These are phyloP conservation scores for Helotiales sp. DNA, from an alignment of 2,329 filamentous ascomycete genomes.

Conservation along the genomic window DNA sequence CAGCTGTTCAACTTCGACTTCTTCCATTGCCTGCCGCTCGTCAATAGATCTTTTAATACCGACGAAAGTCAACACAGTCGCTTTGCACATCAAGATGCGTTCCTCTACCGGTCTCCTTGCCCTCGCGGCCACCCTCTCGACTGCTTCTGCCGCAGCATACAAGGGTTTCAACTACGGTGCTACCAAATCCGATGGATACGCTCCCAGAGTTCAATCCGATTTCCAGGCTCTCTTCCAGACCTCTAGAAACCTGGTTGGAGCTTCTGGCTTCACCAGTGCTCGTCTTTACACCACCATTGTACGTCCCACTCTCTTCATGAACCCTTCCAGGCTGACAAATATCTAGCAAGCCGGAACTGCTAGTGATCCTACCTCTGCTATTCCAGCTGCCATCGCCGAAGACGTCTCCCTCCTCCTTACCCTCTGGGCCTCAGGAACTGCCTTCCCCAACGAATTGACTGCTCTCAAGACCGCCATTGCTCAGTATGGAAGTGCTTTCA, in stretches of 20 bases:
- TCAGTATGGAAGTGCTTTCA: slow-evolving; percentile 70
- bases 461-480: slow-evolving; percentile 73
- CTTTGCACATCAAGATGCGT: slow-evolving; percentile 34
- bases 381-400: slow-evolving; percentile 82
- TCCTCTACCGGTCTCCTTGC: slow-evolving; percentile 33
- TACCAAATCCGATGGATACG: slow-evolving; percentile 60
- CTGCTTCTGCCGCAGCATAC: slow-evolving; percentile 47
- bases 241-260: slow-evolving; percentile 67
- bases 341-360: slow-evolving; percentile 63
- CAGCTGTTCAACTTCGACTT: not conserved
- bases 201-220: slow-evolving; percentile 64
- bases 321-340: slow-evolving; percentile 32
- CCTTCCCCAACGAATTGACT: slow-evolving; percentile 73
- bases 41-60: not conserved
- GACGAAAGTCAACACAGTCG: not conserved
- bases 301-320: slow-evolving; percentile 36
- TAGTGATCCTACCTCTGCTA: slow-evolving; percentile 70
- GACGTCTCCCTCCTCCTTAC: slow-evolving; percentile 81
- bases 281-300: slow-evolving; percentile 72
- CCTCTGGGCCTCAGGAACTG: slow-evolving; percentile 75
- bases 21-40: not conserved
- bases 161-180: slow-evolving; percentile 74
- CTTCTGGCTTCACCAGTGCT: slow-evolving; percentile 69
- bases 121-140: slow-evolving; percentile 36
- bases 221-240: slow-evolving; percentile 73